Percentiles rank a stretch among this genome's conserved stretches.
Evolutionary conservation across 1,284 basidiomycete species (phyloP).

Genomic region (Pseudozyma hubeiensis): DNA sequence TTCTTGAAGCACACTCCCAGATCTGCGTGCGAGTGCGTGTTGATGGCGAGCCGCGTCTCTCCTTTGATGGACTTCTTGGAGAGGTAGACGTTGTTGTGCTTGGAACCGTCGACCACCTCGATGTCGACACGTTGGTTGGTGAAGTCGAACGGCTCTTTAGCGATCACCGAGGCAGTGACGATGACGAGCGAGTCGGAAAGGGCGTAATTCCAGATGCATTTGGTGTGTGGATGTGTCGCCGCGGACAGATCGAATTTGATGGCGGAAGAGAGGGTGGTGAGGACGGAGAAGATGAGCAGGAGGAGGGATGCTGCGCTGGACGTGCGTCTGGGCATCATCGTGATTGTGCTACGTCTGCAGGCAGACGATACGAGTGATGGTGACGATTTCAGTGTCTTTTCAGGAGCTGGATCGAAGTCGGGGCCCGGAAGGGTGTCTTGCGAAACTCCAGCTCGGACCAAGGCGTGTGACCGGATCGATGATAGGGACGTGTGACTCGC

Average conservation of each 20-base stretch:
- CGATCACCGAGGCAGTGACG: slow-evolving; percentile 88
- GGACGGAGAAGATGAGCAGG: slow-evolving; percentile 14
- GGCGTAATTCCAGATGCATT: slow-evolving; percentile 69
- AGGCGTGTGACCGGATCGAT: too few species aligned
- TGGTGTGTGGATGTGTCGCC: slow-evolving; percentile 39
- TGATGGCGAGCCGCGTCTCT: slow-evolving; percentile 92
- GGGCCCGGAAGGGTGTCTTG: too few species aligned
- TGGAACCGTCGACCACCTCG: slow-evolving; percentile 90
- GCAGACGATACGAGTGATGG: too few species aligned
- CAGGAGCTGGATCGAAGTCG: too few species aligned
- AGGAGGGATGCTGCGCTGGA: slow-evolving; percentile 1
- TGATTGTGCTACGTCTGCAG: neutral
- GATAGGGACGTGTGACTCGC: too few species aligned
- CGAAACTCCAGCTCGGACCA: too few species aligned
- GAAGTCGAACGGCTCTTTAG: slow-evolving; percentile 61
- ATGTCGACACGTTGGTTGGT: slow-evolving; percentile 76
- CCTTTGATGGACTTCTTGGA: slow-evolving; percentile 87
- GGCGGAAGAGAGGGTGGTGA: slow-evolving; percentile 17
- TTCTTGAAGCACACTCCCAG: slow-evolving; percentile 95
- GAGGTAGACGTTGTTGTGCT: slow-evolving; percentile 89
- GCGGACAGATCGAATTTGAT: slow-evolving; percentile 66
- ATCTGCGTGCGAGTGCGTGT: slow-evolving; percentile 91
- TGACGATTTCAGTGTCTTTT: too few species aligned
- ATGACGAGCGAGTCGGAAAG: slow-evolving; percentile 70
- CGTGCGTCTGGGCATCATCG: neutral